Percentiles rank a stretch among this genome's conserved stretches.
These are phyloP conservation scores for Talaromyces ruber DNA, from an alignment of 495 filamentous ascomycete species.

Conservation along the genomic window DNA sequence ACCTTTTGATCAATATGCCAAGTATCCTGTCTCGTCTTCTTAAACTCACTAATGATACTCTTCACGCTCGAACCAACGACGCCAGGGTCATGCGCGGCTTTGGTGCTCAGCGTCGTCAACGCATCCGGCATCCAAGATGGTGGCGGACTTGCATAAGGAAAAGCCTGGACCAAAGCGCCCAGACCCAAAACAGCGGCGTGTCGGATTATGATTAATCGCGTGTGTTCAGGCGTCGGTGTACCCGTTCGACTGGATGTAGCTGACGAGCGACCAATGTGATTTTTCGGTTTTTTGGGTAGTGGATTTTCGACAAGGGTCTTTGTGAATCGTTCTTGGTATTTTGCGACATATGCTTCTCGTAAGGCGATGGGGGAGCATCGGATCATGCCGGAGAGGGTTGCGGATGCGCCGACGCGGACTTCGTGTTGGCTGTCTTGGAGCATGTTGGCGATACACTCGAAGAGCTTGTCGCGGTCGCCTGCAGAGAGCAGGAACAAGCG, in stretches of 20 bases:
- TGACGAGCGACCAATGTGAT: constrained; percentile 23
- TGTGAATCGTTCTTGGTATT: constrained; percentile 73
- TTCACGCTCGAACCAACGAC: constrained; percentile 98
- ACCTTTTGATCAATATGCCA: constrained; percentile 98
- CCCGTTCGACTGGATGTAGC: constrained; percentile 51
- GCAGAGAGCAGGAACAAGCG: constrained; percentile 86
- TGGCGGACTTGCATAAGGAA: constrained; percentile 90
- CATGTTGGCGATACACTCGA: constrained; percentile 89
- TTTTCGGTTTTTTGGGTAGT: constrained; percentile 64
- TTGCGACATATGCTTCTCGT: constrained; percentile 64
- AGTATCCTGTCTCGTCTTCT: constrained; percentile 98
- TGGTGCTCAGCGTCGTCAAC: constrained; percentile 72
- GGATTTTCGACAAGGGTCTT: constrained; percentile 69
- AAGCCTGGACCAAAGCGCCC: constrained; percentile 88
- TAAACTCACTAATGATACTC: constrained; percentile 90
- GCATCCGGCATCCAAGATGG: constrained; percentile 92
- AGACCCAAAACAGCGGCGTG: constrained; percentile 92
- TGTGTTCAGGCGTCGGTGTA: constrained; percentile 77
- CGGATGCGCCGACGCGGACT: constrained; percentile 84
- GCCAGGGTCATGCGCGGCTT: constrained; percentile 80
- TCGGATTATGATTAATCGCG: constrained; percentile 65
- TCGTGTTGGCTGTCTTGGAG: constrained; percentile 86
- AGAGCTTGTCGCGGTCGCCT: constrained; percentile 67
- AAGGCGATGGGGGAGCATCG: constrained; percentile 84
- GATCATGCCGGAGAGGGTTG: constrained; percentile 95